Percentiles rank a stretch among this genome's conserved stretches.
These are phyloP conservation scores for Aureobasidium leucospermi DNA, from an alignment of 2,329 filamentous ascomycete species.

Conservation along the genomic window DNA sequence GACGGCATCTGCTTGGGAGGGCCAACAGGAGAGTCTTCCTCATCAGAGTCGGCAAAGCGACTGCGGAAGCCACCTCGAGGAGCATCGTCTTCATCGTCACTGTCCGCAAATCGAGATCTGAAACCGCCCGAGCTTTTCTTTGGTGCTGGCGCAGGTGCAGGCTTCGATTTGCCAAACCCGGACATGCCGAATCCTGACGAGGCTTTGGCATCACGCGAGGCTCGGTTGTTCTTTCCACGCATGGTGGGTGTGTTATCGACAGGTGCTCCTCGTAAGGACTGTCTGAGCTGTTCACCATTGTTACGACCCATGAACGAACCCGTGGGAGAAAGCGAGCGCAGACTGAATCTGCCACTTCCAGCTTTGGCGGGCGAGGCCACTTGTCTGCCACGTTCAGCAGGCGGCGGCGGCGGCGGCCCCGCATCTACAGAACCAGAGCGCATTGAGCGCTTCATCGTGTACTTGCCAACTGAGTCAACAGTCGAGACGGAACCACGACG, in stretches of 20 bases:
- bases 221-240: slow-evolving; percentile 18
- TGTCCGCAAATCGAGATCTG: slow-evolving; percentile 59
- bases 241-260: slow-evolving; percentile 20
- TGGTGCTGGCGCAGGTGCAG: slow-evolving; percentile 4
- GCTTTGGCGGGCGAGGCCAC: slow-evolving; percentile 29
- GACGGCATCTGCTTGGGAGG: slow-evolving; percentile 27
- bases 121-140: slow-evolving; percentile 20
- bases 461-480: slow-evolving; percentile 37
- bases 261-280: slow-evolving; percentile 22
- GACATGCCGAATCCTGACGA: slow-evolving; percentile 17
- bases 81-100: slow-evolving; percentile 47
- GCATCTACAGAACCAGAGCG: slow-evolving; percentile 41
- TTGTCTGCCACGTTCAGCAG: slow-evolving; percentile 37
- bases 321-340: slow-evolving; percentile 63
- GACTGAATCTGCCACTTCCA: slow-evolving; percentile 51
- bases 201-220: slow-evolving; percentile 13
- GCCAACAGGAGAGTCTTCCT: slow-evolving; percentile 45
- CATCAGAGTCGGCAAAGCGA: slow-evolving; percentile 43
- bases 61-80: slow-evolving; percentile 32
- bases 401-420: slow-evolving; percentile 2
- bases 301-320: slow-evolving; percentile 43
- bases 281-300: slow-evolving; percentile 21
- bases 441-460: slow-evolving; percentile 69
- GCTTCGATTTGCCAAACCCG: slow-evolving; percentile 14
- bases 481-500: slow-evolving; percentile 28